phyloP scores from a whole-genome alignment of 2,329 filamentous ascomycete genomes.

The Fusarium protoensiforme region DNA sequence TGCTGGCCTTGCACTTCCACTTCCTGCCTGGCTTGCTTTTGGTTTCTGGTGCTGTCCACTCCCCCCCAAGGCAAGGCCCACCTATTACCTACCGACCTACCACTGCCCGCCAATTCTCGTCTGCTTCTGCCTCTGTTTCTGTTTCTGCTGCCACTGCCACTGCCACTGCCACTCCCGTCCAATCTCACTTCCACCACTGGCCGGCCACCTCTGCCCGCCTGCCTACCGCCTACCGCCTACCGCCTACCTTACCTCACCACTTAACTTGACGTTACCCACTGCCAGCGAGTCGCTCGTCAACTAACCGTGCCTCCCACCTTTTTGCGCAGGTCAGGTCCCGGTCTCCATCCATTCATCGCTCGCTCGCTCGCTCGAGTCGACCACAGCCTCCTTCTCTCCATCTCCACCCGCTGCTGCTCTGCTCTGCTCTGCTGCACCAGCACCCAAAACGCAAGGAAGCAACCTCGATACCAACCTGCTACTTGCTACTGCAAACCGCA shows the following conservation, averaged over 20 bases:
- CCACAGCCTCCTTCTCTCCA: conserved; percentile 30
- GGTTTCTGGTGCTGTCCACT: conserved; percentile 11
- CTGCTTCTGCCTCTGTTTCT: no score
- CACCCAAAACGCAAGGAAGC: conserved; percentile 13
- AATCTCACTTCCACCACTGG: conserved; percentile 15
- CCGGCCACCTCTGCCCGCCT: neutral
- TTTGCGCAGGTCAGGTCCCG: conserved; percentile 27
- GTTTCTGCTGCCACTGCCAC: conserved; percentile 8
- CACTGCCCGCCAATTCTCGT: conserved; percentile 22
- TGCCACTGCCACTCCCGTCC: neutral
- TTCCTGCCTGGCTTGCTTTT: conserved; percentile 33
- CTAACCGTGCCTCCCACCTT: conserved; percentile 8
- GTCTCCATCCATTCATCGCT: neutral
- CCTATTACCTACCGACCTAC: conserved; percentile 12
- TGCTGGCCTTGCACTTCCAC: conserved; percentile 12
- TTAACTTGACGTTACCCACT: neutral
- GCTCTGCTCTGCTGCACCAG: conserved; percentile 20
- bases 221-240: neutral
- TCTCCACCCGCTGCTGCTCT: conserved; percentile 31
- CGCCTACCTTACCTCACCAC: neutral
- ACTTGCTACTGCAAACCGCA: conserved; percentile 32
- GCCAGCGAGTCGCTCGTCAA: neutral
- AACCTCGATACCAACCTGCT: conserved; percentile 37
- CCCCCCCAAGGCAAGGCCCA: neutral
- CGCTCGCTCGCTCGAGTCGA: neutral